phyloP scores from a whole-genome alignment of 1,284 basidiomycete genomes.

The Cyathus olla region DNA sequence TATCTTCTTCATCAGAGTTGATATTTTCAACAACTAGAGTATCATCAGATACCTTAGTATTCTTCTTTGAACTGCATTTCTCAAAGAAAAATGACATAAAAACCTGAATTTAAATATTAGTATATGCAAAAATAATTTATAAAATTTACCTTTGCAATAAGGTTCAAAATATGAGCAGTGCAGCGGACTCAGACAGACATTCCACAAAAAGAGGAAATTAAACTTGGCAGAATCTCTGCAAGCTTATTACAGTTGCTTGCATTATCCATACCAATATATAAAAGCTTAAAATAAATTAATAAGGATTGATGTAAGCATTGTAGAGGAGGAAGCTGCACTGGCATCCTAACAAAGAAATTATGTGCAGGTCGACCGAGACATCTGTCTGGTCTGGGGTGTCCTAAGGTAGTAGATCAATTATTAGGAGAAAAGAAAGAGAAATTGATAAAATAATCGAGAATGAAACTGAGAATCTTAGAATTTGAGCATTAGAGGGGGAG shows the following conservation, averaged over 20 bases:
- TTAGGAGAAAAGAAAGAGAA: too few species aligned
- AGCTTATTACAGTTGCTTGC: conserved; percentile 17
- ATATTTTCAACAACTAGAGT: neutral
- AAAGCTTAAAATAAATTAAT: conserved; percentile 4
- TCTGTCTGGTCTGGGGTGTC: too few species aligned
- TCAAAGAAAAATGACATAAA: conserved; percentile 26
- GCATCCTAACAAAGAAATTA: too few species aligned
- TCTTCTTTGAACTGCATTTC: conserved; percentile 10
- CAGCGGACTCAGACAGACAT: conserved; percentile 6
- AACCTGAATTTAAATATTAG: conserved; percentile 6
- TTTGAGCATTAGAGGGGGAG: too few species aligned
- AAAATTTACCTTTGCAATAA: conserved; percentile 12
- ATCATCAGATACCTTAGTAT: neutral
- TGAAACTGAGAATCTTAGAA: too few species aligned
- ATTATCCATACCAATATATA: conserved; percentile 11
- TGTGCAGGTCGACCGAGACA: too few species aligned
- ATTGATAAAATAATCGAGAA: too few species aligned
- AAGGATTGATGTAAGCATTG: neutral
- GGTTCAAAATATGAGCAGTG: conserved; percentile 14
- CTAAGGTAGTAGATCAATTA: too few species aligned
- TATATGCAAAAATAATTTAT: conserved; percentile 1
- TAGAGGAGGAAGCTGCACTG: too few species aligned
- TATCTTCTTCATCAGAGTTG: conserved; percentile 8
- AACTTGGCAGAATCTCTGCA: conserved; percentile 14
- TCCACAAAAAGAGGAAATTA: conserved; percentile 26